These are phyloP conservation scores for Thraustochytrium striatum DNA, from an alignment of 352 stramenopile genomes.

Conservation along the genomic window DNA sequence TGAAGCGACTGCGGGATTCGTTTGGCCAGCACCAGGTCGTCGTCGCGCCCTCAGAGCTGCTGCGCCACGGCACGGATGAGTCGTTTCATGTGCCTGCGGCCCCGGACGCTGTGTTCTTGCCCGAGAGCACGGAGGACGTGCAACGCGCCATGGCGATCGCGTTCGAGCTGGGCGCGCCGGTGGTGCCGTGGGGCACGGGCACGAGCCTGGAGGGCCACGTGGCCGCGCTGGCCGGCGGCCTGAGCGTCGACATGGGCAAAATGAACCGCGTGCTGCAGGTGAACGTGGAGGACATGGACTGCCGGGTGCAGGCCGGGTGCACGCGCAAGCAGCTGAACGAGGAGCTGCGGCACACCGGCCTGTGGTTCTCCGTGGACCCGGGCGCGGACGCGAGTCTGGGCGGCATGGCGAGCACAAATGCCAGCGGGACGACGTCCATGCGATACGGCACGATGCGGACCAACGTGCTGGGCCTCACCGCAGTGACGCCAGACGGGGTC, in stretches of 20 bases:
- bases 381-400: slow-evolving; percentile 90
- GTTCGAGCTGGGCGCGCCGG: slow-evolving; percentile 62
- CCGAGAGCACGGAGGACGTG: slow-evolving; percentile 12
- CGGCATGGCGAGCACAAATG: slow-evolving; percentile 77
- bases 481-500: slow-evolving; percentile 79
- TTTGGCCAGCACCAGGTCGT: slow-evolving; percentile 15
- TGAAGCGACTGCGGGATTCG: neutral
- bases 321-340: slow-evolving; percentile 84
- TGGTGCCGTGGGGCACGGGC: slow-evolving; percentile 89
- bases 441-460: slow-evolving; percentile 94
- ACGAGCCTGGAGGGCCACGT: slow-evolving; percentile 93
- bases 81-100: neutral
- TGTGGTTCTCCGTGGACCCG: slow-evolving; percentile 94
- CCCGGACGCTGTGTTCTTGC: slow-evolving; percentile 12
- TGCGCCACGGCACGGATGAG: slow-evolving; percentile 28
- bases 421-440: slow-evolving; percentile 64
- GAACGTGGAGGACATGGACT: slow-evolving; percentile 64
- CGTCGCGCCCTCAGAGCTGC: neutral
- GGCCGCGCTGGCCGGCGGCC: slow-evolving; percentile 72
- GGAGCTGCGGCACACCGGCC: slow-evolving; percentile 71
- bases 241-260: slow-evolving; percentile 80
- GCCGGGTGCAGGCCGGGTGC: slow-evolving; percentile 86
- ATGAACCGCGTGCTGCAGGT: slow-evolving; percentile 54
- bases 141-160: slow-evolving; percentile 10
- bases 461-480: slow-evolving; percentile 86